Percentiles rank a stretch among this genome's conserved stretches.
These are phyloP conservation scores for Withania somnifera DNA, from an alignment of 305 asterid genomes.

Conservation along the genomic window DNA sequence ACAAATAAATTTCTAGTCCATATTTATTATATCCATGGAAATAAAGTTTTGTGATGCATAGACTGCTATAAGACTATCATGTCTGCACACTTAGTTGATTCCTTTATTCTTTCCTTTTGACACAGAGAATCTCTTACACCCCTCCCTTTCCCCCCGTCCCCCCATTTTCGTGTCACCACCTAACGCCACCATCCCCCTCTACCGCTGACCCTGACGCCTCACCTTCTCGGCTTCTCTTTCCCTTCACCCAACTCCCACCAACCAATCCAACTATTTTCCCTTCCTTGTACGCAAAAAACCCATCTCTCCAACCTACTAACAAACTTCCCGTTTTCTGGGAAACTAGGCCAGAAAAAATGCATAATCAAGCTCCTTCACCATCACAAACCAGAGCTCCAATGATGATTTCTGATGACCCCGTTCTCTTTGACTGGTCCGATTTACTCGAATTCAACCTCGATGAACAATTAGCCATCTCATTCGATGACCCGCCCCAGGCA, in stretches of 20 bases:
- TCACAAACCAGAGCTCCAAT: conserved; percentile 11
- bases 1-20: background rate
- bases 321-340: background rate
- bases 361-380: conserved; percentile 5
- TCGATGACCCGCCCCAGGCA: conserved; percentile 5
- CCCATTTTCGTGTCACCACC: conserved; percentile 41
- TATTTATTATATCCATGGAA: background rate
- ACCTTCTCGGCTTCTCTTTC: conserved; percentile 10
- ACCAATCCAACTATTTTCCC: background rate
- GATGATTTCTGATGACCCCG: conserved; percentile 19
- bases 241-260: background rate
- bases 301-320: background rate
- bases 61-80: background rate
- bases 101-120: background rate
- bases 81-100: background rate
- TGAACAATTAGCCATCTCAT: conserved; percentile 21
- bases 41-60: background rate
- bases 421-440: conserved; percentile 77
- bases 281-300: background rate
- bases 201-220: conserved; percentile 23
- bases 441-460: conserved; percentile 63
- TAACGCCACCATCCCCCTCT: conserved; percentile 14
- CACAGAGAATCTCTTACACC: conserved; percentile 7
- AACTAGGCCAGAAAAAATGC: conserved; percentile 2
- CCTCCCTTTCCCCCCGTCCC: no score